Conservation (phyloP, 2,329 filamentous ascomycete species). For the Scorias spongiosa region DNA sequence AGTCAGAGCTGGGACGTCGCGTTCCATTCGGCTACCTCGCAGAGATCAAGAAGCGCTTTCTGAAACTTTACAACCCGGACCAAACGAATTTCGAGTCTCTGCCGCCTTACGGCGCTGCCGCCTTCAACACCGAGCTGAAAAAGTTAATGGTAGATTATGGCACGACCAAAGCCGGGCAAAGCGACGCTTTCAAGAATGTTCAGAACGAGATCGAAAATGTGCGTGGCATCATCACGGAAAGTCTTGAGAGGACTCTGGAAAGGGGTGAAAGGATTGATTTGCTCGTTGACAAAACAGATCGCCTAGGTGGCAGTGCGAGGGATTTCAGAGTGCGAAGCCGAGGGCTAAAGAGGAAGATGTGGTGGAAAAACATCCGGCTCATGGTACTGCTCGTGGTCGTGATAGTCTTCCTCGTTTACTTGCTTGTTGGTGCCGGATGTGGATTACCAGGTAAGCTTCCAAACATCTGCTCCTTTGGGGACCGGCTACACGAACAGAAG, state of each 20-base stretch:
- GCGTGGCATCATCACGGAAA: constrained; percentile 82
- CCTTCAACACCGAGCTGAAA: constrained; percentile 70
- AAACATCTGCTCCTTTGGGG: background rate
- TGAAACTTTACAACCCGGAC: constrained; percentile 50
- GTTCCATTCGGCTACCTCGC: constrained; percentile 87
- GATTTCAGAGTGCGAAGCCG: constrained; percentile 83
- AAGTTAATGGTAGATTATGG: constrained; percentile 71
- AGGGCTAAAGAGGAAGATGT: constrained; percentile 84
- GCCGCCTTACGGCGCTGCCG: constrained; percentile 78
- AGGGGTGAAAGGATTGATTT: constrained; percentile 85
- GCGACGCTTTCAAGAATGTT: constrained; percentile 71
- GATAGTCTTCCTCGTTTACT: constrained; percentile 53
- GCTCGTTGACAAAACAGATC: constrained; percentile 90
- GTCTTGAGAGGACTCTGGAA: constrained; percentile 80
- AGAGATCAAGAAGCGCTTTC: constrained; percentile 79
- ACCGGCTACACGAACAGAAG: too few relatives aligned
- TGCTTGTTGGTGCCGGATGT: constrained; percentile 59
- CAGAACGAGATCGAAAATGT: constrained; percentile 87
- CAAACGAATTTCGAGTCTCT: constrained; percentile 59
- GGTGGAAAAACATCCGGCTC: constrained; percentile 98
- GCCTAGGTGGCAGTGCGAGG: constrained; percentile 69
- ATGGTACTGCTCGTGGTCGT: constrained; percentile 68
- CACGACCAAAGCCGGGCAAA: constrained; percentile 55
- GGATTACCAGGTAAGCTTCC: constrained; percentile 42
- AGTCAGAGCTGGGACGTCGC: constrained; percentile 65